Percentiles rank a stretch among this genome's conserved stretches.
Evolutionary conservation across 805 yeast genomes (phyloP).

Genomic region (Spencermartinsiella europaea): DNA sequence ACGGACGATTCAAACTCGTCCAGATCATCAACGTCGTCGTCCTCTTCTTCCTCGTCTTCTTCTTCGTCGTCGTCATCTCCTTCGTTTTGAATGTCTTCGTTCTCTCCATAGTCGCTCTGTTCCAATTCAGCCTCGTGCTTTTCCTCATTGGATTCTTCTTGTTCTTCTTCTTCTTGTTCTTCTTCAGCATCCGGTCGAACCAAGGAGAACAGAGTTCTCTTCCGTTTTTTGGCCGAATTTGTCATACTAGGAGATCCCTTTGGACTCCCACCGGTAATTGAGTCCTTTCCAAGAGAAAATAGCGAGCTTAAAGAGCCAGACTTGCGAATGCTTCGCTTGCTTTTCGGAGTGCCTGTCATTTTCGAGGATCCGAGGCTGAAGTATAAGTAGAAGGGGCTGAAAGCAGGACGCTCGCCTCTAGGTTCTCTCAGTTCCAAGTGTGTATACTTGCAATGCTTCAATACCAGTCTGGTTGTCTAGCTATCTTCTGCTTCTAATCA

Average conservation of each 20-base stretch:
- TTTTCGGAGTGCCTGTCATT: no score
- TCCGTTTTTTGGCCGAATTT: conserved; percentile 4
- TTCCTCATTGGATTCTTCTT: conserved; percentile 4
- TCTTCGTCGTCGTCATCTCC: conserved; percentile 4
- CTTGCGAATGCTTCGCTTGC: neutral
- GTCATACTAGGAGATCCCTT: neutral
- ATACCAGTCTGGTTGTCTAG: no score
- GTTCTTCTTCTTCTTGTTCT: conserved; percentile 10
- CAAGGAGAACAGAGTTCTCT: conserved; percentile 4
- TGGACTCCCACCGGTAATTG: neutral
- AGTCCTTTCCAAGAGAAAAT: conserved; percentile 10
- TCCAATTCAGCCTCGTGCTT: conserved; percentile 1
- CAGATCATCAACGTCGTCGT: conserved; percentile 16
- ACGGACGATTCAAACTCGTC: conserved; percentile 11
- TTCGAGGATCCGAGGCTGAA: no score
- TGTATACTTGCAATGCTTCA: no score
- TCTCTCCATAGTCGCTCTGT: neutral
- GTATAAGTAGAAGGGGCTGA: no score
- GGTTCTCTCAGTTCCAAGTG: no score
- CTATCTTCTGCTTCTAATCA: no score
- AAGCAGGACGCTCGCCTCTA: no score
- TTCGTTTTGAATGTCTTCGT: neutral
- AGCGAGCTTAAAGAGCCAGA: conserved; percentile 11
- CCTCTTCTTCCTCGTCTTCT: conserved; percentile 5
- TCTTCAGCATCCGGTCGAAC: neutral